Evolutionary conservation across 805 yeast species (phyloP).

Genomic region (Candida sithepensis): DNA sequence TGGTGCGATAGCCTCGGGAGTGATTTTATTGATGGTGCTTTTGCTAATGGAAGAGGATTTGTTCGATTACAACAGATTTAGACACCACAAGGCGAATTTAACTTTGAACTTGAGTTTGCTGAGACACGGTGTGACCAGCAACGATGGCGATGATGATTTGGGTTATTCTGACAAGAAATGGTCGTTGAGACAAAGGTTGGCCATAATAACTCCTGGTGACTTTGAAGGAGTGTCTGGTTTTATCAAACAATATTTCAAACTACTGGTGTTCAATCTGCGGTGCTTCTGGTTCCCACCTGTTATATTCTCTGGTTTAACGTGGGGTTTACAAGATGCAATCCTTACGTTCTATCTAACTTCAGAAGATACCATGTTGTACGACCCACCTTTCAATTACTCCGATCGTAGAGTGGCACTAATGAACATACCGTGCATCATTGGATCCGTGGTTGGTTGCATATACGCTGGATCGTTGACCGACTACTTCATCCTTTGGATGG

Average conservation of each 20-base stretch:
- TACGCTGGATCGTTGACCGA: constrained; percentile 65
- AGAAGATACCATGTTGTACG: constrained; percentile 60
- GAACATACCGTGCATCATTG: constrained; percentile 70
- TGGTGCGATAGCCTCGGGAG: constrained; percentile 60
- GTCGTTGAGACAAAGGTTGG: constrained; percentile 12
- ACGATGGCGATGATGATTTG: constrained; percentile 19
- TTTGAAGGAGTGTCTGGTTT: constrained; percentile 3
- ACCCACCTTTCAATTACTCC: constrained; percentile 62
- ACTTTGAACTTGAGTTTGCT: constrained; percentile 20
- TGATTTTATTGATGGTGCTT: constrained; percentile 46
- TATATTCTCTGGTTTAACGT: constrained; percentile 58
- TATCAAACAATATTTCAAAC: constrained; percentile 36
- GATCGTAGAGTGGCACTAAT: constrained; percentile 65
- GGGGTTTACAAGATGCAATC: constrained; percentile 78
- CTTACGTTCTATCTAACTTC: constrained; percentile 71
- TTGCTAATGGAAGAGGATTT: constrained; percentile 69
- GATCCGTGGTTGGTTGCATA: constrained; percentile 61
- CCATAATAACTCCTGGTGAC: constrained; percentile 11
- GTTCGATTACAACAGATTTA: constrained; percentile 51
- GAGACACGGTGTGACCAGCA: constrained; percentile 27
- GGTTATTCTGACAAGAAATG: constrained; percentile 23
- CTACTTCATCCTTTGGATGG: constrained; percentile 61
- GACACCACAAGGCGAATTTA: constrained; percentile 16
- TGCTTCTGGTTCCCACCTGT: constrained; percentile 53
- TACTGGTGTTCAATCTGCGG: constrained; percentile 29